phyloP scores from a whole-genome alignment of 75 land plant genomes.

The Selaginella moellendorffii region DNA sequence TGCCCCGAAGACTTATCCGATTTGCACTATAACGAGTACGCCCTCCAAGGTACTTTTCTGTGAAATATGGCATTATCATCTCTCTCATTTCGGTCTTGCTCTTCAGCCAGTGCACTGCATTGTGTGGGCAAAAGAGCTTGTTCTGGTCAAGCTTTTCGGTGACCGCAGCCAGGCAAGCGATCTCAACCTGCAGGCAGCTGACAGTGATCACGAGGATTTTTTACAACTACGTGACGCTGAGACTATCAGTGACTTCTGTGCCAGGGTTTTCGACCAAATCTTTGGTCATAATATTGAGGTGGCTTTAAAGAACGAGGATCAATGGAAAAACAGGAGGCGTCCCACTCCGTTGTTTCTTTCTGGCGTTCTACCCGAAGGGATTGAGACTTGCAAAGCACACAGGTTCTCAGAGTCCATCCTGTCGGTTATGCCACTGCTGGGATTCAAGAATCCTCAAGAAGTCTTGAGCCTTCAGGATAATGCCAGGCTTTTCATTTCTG shows the following conservation, averaged over 20 bases:
- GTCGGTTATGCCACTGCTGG: conserved; percentile 26
- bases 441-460: conserved; percentile 85
- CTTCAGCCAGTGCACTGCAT: conserved; percentile 96
- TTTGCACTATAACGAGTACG: conserved; percentile 96
- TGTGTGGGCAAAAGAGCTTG: conserved; percentile 98
- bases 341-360: conserved; percentile 57
- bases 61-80: neutral
- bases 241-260: conserved; percentile 45
- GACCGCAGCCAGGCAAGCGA: conserved; percentile 86
- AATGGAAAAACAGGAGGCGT: conserved; percentile 71
- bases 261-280: conserved; percentile 81
- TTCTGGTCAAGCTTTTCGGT: conserved; percentile 87
- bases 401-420: conserved; percentile 27
- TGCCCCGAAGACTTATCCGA: conserved; percentile 94
- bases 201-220: conserved; percentile 37
- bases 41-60: conserved; percentile 76
- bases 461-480: conserved; percentile 71
- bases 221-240: conserved; percentile 60
- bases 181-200: conserved; percentile 54
- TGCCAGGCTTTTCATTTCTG: conserved; percentile 65
- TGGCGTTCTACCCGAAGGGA: conserved; percentile 24
- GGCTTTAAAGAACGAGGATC: conserved; percentile 74
- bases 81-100: neutral
- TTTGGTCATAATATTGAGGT: conserved; percentile 88
- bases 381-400: neutral